These are phyloP conservation scores for Rutstroemia sp. DNA, from an alignment of 2,329 filamentous ascomycete species.

Conservation along the genomic window DNA sequence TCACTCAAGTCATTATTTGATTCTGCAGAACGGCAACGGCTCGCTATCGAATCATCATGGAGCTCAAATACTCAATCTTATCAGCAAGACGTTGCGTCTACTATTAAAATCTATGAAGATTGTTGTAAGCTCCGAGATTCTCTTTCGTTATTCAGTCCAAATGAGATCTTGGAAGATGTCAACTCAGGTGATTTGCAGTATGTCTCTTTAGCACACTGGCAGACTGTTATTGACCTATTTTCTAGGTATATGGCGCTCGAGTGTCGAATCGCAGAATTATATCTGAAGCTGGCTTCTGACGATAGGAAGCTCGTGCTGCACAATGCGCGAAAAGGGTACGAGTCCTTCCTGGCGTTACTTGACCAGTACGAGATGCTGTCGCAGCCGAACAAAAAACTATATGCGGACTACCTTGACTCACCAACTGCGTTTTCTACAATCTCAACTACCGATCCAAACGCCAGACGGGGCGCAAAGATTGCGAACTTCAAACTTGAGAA, in stretches of 20 bases:
- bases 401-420: slow-evolving; percentile 66
- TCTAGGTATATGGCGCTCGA: slow-evolving; percentile 63
- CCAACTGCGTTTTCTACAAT: slow-evolving; percentile 67
- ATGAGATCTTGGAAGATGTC: slow-evolving; percentile 83
- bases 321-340: slow-evolving; percentile 62
- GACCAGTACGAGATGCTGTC: slow-evolving; percentile 73
- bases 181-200: slow-evolving; percentile 77
- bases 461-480: slow-evolving; percentile 77
- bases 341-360: slow-evolving; percentile 67
- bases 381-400: slow-evolving; percentile 56
- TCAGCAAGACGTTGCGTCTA: slow-evolving; percentile 56
- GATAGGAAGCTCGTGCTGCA: slow-evolving; percentile 58
- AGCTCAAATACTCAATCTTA: slow-evolving; percentile 60
- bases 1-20: slow-evolving; percentile 45
- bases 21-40: slow-evolving; percentile 47
- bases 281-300: slow-evolving; percentile 54
- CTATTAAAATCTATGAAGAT: slow-evolving; percentile 65
- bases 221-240: slow-evolving; percentile 12
- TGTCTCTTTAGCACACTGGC: slow-evolving; percentile 11
- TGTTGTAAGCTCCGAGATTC: slow-evolving; percentile 62
- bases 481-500: slow-evolving; percentile 79
- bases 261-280: slow-evolving; percentile 72
- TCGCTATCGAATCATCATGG: slow-evolving; percentile 52
- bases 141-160: slow-evolving; percentile 80
- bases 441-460: slow-evolving; percentile 54